These are phyloP conservation scores for Fagopyrum tataricum DNA, from an alignment of 148 eudicot genomes.

Conservation along the genomic window DNA sequence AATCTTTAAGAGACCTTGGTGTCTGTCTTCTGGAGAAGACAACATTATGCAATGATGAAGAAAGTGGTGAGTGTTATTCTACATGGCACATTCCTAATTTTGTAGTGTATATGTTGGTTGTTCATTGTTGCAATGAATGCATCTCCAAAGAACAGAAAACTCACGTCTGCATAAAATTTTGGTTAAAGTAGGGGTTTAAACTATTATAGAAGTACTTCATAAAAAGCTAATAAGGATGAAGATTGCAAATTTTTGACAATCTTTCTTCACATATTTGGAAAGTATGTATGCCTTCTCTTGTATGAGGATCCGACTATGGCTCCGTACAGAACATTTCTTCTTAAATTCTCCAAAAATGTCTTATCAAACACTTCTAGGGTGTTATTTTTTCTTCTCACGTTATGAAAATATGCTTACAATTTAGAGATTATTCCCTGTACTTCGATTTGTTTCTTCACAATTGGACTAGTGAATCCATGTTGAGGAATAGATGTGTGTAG, in stretches of 20 bases:
- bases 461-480: neutral
- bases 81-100: neutral
- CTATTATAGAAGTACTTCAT: neutral
- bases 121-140: neutral
- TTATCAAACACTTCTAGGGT: neutral
- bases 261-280: neutral
- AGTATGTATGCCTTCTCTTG: neutral
- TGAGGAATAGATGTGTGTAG: neutral
- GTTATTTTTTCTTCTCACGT: neutral
- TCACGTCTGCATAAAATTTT: neutral
- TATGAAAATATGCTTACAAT: neutral
- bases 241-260: neutral
- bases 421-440: neutral
- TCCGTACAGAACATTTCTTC: neutral
- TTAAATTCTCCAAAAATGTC: neutral
- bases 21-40: slow-evolving; percentile 74
- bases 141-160: neutral
- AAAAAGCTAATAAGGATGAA: neutral
- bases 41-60: slow-evolving; percentile 49
- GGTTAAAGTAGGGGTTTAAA: neutral
- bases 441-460: neutral
- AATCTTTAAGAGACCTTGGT: slow-evolving; percentile 87
- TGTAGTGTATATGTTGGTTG: neutral
- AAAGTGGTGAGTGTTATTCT: slow-evolving; percentile 51
- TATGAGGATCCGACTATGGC: neutral